Percentiles rank a stretch among this genome's conserved stretches.
phyloP scores from a whole-genome alignment of 345 rosid species.

The Salix koriyanagi region DNA sequence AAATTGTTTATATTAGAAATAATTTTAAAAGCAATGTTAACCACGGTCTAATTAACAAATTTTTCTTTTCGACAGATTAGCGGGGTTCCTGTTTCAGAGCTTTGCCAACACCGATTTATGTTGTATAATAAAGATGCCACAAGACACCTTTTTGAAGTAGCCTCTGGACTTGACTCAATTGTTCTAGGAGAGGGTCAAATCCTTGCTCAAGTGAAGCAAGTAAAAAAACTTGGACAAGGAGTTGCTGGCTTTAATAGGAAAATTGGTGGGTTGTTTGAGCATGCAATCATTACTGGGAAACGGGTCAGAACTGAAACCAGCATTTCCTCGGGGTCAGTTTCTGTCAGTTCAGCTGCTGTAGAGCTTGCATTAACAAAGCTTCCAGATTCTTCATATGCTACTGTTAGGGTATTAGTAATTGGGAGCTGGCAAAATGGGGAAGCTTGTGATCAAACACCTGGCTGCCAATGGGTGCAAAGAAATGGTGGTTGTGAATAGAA shows the following conservation, averaged over 20 bases:
- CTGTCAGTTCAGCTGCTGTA: slow-evolving; percentile 29
- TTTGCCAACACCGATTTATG: slow-evolving; percentile 21
- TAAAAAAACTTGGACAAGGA: slow-evolving; percentile 26
- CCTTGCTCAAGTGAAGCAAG: slow-evolving; percentile 28
- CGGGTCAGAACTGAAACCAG: slow-evolving; percentile 24
- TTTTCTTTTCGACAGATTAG: slow-evolving; percentile 19
- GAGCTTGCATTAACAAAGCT: slow-evolving; percentile 21
- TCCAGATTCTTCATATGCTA: slow-evolving; percentile 13
- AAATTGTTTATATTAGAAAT: background rate
- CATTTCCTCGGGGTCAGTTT: slow-evolving; percentile 23
- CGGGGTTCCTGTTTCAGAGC: slow-evolving; percentile 17
- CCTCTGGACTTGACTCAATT: slow-evolving; percentile 25
- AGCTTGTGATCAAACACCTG: slow-evolving; percentile 24
- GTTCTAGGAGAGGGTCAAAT: slow-evolving; percentile 29
- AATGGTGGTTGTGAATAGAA: slow-evolving; percentile 22
- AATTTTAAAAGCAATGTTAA: background rate
- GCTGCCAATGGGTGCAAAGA: slow-evolving; percentile 23
- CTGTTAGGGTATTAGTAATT: slow-evolving; percentile 14
- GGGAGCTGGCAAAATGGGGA: slow-evolving; percentile 31
- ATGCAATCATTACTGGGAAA: slow-evolving; percentile 26
- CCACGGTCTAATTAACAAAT: background rate
- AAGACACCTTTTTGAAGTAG: slow-evolving; percentile 21
- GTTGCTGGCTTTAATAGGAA: slow-evolving; percentile 20
- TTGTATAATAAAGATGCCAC: slow-evolving; percentile 20
- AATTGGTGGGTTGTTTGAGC: slow-evolving; percentile 24